Evolutionary conservation across 1,284 basidiomycete species (phyloP).

Genomic region (Wallemia hederae): DNA sequence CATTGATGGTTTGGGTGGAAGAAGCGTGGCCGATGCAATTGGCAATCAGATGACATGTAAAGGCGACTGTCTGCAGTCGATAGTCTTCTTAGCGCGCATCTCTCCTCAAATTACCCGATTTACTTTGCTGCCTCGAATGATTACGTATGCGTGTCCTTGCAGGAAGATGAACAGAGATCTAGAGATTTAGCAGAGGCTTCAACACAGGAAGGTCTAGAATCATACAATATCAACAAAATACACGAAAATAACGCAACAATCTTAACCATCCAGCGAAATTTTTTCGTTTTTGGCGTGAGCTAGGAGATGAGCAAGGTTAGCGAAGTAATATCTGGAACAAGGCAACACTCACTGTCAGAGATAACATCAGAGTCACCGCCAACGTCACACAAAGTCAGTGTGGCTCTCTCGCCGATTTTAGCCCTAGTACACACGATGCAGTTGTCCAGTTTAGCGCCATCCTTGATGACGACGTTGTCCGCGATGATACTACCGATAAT

Average conservation of each 20-base stretch:
- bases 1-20: not conserved
- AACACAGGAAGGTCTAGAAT: too few species aligned
- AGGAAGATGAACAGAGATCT: too few species aligned
- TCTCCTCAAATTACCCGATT: too few species aligned
- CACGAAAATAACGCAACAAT: not conserved
- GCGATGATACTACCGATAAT: slow-evolving; percentile 62
- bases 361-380: slow-evolving; percentile 61
- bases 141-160: too few species aligned
- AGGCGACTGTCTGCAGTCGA: too few species aligned
- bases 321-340: not conserved
- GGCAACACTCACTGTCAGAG: slow-evolving; percentile 27
- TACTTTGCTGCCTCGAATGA: too few species aligned
- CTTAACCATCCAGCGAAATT: not conserved
- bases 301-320: not conserved
- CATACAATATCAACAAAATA: not conserved
- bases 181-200: too few species aligned
- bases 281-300: not conserved
- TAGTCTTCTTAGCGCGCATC: too few species aligned
- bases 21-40: not conserved
- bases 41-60: too few species aligned
- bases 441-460: slow-evolving; percentile 67
- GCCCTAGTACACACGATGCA: slow-evolving; percentile 60
- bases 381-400: slow-evolving; percentile 53
- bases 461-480: slow-evolving; percentile 63
- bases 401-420: slow-evolving; percentile 45